Conservation (phyloP, 805 yeast genomes). For the Starmerella bacillaris region DNA sequence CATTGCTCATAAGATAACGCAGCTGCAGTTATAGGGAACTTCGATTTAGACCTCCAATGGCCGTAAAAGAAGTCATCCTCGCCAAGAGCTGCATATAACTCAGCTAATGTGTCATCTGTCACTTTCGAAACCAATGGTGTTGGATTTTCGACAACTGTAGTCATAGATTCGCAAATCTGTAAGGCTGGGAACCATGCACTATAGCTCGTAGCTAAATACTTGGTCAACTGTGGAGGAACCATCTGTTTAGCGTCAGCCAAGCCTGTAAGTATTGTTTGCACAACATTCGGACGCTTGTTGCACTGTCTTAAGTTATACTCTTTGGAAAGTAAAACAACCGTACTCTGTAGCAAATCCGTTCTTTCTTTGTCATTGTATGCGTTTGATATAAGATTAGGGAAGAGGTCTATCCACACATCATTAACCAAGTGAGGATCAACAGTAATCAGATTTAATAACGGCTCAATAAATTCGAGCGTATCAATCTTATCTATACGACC, state of each 20-base stretch:
- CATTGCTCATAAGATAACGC: slow-evolving; percentile 89
- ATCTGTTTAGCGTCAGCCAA: slow-evolving; percentile 45
- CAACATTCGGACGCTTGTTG: slow-evolving; percentile 69
- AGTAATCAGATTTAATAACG: slow-evolving; percentile 65
- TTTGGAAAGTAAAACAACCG: slow-evolving; percentile 63
- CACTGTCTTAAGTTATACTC: slow-evolving; percentile 88
- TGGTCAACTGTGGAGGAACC: slow-evolving; percentile 84
- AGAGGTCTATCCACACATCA: slow-evolving; percentile 63
- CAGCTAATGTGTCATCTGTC: slow-evolving; percentile 77
- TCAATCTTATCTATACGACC: slow-evolving; percentile 26
- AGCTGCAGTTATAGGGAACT: slow-evolving; percentile 78
- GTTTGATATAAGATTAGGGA: slow-evolving; percentile 53
- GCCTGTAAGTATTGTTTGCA: slow-evolving; percentile 69
- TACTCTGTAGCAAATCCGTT: slow-evolving; percentile 63
- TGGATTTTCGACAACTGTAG: slow-evolving; percentile 40
- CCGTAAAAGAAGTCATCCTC: slow-evolving; percentile 98
- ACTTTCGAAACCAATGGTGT: slow-evolving; percentile 64
- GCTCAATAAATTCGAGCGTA: slow-evolving; percentile 45
- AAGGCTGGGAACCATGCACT: slow-evolving; percentile 85
- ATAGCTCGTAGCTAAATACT: slow-evolving; percentile 70
- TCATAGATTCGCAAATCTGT: slow-evolving; percentile 59
- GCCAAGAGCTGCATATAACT: slow-evolving; percentile 69
- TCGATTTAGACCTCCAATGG: slow-evolving; percentile 90
- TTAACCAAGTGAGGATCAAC: slow-evolving; percentile 66
- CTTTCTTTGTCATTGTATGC: slow-evolving; percentile 64